These are phyloP conservation scores for Sesbania bispinosa DNA, from an alignment of 306 rosid species.

Conservation along the genomic window DNA sequence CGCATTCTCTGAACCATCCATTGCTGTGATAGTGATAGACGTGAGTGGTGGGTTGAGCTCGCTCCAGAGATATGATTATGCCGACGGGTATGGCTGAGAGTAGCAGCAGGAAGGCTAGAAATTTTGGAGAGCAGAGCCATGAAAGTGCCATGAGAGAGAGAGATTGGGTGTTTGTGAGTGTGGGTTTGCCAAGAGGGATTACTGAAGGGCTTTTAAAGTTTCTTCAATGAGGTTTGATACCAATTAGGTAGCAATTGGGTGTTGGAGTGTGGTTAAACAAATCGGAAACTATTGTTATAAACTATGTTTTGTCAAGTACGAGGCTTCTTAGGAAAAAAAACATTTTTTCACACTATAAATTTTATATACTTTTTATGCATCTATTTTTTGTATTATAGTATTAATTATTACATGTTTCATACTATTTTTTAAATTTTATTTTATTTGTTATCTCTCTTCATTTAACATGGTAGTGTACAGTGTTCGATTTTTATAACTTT, in stretches of 20 bases:
- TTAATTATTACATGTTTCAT: no score
- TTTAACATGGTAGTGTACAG: no score
- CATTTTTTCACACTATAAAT: no score
- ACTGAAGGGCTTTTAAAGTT: background rate
- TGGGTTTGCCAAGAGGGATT: background rate
- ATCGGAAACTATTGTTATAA: no score
- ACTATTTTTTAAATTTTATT: no score
- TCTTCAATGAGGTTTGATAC: background rate
- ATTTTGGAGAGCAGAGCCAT: conserved; percentile 43
- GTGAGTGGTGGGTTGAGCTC: conserved; percentile 51
- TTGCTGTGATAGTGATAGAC: conserved; percentile 66
- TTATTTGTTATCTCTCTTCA: no score
- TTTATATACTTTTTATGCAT: no score
- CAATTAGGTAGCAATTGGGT: background rate
- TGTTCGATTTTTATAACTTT: no score
- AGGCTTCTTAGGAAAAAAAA: no score
- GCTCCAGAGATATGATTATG: conserved; percentile 63
- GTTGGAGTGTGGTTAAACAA: background rate
- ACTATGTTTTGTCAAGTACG: no score
- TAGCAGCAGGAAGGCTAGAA: conserved; percentile 40
- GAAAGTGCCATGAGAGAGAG: conserved; percentile 29
- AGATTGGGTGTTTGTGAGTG: background rate
- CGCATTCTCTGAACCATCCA: conserved; percentile 70
- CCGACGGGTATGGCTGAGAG: conserved; percentile 72
- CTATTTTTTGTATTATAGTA: no score